A percentile compares a stretch with the other conserved stretches of the same genome.
These are phyloP conservation scores for Glycine latifolia DNA, from an alignment of 306 rosid genomes.

Conservation along the genomic window DNA sequence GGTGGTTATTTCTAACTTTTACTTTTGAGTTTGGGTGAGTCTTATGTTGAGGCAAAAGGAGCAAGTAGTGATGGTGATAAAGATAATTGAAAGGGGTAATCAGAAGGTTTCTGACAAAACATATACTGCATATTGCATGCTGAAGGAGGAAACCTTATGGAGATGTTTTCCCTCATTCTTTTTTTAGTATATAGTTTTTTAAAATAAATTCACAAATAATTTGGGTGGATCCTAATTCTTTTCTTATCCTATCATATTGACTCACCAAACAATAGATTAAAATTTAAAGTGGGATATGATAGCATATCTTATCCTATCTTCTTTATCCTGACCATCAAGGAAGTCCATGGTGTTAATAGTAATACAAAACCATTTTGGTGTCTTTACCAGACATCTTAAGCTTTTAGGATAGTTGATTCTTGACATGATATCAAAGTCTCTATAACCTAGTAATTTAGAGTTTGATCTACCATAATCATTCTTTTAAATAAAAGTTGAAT, in stretches of 20 bases:
- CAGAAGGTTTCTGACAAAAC: conserved; percentile 17
- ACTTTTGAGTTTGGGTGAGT: conserved; percentile 16
- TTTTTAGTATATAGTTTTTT: no score
- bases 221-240: background rate
- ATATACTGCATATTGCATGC: background rate
- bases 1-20: conserved; percentile 9
- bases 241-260: background rate
- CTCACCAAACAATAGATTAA: background rate
- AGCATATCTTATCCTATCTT: no score
- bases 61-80: conserved; percentile 18
- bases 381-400: background rate
- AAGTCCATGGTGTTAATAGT: background rate
- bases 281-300: background rate
- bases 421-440: no score
- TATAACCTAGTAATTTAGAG: no score
- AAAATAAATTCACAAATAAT: no score
- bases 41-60: conserved; percentile 12
- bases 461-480: no score
- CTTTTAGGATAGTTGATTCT: no score
- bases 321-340: background rate
- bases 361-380: background rate
- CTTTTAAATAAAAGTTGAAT: no score
- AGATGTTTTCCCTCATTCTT: no score
- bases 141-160: no score
- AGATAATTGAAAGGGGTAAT: conserved; percentile 34